Base-by-base conservation (phyloP, 1,284 basidiomycete genomes). In the Rhodotorula sp. region DNA sequence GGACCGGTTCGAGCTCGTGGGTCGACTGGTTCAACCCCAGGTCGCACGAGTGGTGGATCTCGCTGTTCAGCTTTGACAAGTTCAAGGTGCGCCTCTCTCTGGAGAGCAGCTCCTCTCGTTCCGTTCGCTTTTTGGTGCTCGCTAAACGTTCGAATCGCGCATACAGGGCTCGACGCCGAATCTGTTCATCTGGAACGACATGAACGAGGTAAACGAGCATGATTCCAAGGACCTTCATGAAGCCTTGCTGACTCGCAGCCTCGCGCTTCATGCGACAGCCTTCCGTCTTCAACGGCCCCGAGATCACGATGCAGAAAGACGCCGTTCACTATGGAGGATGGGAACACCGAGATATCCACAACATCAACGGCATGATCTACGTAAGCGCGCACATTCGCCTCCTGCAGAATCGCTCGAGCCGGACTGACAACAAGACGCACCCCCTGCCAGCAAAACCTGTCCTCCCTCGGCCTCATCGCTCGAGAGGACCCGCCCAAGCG, bases 301-400 rank as follows among this genome's bases (percentile, higher is more conserved):
- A 99, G 81, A 96, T 99, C 79, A 93, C 93, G 20, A 93, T 97
- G 90, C 93, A 92, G 20, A 92, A 91, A 80, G 97, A 99, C 78
- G 92, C 90, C 72, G 82, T 97, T 51, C 96, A 99, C 79, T 84
- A 92, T 79, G 90, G 90, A 54, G 93, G 93, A 29, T 99, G 96
- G 96, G 96, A 99, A 81, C 94, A 99, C 80, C 89, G 96, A 58
- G 96, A 99, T 80, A 82, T 99, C 3, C 93, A 96, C 81, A 96
- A 96, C 79, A 89, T 97, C 81, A 94, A 95, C 78, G 92, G 92
- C 69, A 91, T 93, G 62, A 60, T 65, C 51, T 72, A 57, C 72
- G 70, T 77, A 71, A 73, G 82, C 78, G 46, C 18, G 6, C 57
- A 12, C 12, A 43, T 43, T 43, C 39, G 39, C 39, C 39, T 43